Conservation (phyloP, 2,329 filamentous ascomycete species). For the Xylaria multiplex region DNA sequence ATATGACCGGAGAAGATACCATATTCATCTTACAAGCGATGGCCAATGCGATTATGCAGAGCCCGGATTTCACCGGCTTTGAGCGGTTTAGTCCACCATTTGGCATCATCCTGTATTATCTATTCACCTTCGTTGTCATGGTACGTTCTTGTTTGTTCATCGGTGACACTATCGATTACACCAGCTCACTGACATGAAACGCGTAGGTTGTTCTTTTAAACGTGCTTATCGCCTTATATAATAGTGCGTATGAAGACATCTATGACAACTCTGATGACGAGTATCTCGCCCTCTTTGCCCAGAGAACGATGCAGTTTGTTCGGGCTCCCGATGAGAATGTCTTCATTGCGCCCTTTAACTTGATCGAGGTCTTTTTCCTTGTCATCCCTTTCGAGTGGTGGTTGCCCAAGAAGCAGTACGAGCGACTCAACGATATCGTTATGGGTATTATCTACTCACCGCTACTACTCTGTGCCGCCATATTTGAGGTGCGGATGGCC, state of each 20-base stretch:
- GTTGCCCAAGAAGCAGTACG: constrained; percentile 79
- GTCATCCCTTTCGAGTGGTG: constrained; percentile 93
- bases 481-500: constrained; percentile 74
- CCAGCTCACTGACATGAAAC: background rate
- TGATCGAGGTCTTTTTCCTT: constrained; percentile 85
- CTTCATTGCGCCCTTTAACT: constrained; percentile 94
- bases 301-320: constrained; percentile 97
- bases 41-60: constrained; percentile 91
- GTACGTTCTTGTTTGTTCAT: constrained; percentile 57
- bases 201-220: constrained; percentile 78
- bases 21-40: constrained; percentile 81
- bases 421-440: constrained; percentile 84
- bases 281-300: constrained; percentile 90
- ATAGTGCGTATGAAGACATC: constrained; percentile 94
- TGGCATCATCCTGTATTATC: constrained; percentile 94
- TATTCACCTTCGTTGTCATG: constrained; percentile 98
- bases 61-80: constrained; percentile 88
- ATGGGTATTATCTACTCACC: constrained; percentile 90
- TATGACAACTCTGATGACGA: constrained; percentile 94
- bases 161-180: background rate
- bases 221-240: constrained; percentile 96
- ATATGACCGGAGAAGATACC: constrained; percentile 74
- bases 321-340: constrained; percentile 98
- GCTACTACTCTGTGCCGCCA: constrained; percentile 80
- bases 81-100: constrained; percentile 93